Evolutionary conservation across 805 yeast species (phyloP).

Genomic region (Candida dajiaensis): DNA sequence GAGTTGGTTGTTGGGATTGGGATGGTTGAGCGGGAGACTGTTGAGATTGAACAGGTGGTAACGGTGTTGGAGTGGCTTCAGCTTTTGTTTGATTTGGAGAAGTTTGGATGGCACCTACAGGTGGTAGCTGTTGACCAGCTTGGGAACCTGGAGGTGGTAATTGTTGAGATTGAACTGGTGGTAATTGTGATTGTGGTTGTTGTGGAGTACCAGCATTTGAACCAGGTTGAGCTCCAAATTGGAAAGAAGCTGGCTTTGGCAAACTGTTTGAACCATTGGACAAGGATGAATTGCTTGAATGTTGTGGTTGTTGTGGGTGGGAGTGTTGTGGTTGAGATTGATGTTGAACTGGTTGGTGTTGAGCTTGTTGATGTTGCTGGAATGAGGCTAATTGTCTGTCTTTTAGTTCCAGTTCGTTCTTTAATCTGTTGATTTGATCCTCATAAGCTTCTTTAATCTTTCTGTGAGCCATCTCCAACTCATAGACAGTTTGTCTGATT

Average conservation of each 20-base stretch:
- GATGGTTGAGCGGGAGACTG: conserved; percentile 21
- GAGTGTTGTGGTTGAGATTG: conserved; percentile 9
- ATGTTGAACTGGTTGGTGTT: conserved; percentile 20
- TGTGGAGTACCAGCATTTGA: conserved; percentile 24
- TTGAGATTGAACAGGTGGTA: conserved; percentile 18
- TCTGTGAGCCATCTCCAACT: conserved; percentile 89
- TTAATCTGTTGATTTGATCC: conserved; percentile 81
- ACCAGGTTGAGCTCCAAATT: conserved; percentile 3
- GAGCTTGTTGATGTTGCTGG: conserved; percentile 40
- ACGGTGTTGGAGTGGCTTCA: conserved; percentile 16
- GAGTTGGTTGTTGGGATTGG: conserved; percentile 18
- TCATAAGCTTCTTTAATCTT: conserved; percentile 95
- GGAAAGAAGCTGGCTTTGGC: conserved; percentile 19
- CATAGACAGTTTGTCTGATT: conserved; percentile 89
- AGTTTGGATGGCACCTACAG: conserved; percentile 10
- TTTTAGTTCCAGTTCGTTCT: conserved; percentile 77
- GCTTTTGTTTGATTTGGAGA: conserved; percentile 29
- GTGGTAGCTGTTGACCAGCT: conserved; percentile 22
- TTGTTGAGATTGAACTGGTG: conserved; percentile 29
- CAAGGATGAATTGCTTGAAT: conserved; percentile 15
- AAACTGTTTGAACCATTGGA: conserved; percentile 21
- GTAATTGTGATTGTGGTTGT: conserved; percentile 29
- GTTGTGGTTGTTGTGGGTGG: conserved; percentile 21
- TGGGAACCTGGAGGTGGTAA: conserved; percentile 21
- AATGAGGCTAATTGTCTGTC: conserved; percentile 48